Base-by-base conservation (phyloP, 306 rosid species). In the Inga leiocalycina region DNA sequence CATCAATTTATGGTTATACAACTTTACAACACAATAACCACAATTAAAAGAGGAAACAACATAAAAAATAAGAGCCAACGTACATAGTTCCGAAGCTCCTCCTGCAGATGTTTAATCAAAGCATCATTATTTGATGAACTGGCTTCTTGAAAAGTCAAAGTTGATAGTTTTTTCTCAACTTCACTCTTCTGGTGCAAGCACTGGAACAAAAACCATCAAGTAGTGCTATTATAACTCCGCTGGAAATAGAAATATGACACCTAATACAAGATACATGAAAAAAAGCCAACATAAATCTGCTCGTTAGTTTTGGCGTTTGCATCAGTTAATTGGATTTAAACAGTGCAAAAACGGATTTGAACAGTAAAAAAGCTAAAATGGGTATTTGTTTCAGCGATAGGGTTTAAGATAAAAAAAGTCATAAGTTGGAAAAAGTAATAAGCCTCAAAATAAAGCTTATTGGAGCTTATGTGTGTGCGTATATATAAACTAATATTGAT, bases 41-140 rank as follows among this genome's bases (percentile, higher is more conserved):
- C 61, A 74, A 52, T 51, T 11, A 43, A 77, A 59, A 79, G 49
- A 24, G 62, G 49, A 27, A 71, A 44, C 73, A 34, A 19, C 48
- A 71, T 44, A 48, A 71, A 86, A 35, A 74, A 62, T 64, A 75
- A 80, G 82, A 65, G 68, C 56, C 81, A 77, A 84, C 99, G 80
- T 86, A 96, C 99, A 80, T 84, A 93, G 88, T 86, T 91, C 52
- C 87, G 91, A 80, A 96, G 97, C 86, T 93, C 97, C 81, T 93
- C 93, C 41, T 96, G 99, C 84, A 96, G 86, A 85, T 92, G 91
- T 84, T 93, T 96, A 68, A 93, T 87, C 87, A 96, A 86, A 79
- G 74, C 76, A 85, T 84, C 71, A 83, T 79, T 75, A 52, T 87
- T 90, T 2, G 90, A 64, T 81, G 88, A 79, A 81, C 82, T 45